phyloP scores from a whole-genome alignment of 768 basidiomycete genomes.

The Hypsizygus marmoreus region DNA sequence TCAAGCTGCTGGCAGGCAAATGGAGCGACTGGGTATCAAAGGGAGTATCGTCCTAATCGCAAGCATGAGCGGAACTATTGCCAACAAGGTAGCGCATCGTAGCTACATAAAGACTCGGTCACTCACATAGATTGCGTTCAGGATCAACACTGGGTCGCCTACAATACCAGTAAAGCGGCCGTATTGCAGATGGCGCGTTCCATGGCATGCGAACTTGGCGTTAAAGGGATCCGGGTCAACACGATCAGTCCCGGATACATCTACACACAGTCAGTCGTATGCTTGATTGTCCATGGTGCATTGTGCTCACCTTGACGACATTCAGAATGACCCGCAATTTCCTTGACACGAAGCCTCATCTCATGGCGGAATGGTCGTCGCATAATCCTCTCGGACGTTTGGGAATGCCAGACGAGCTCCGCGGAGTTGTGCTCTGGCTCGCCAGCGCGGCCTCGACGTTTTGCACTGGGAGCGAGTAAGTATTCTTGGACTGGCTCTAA shows the following conservation, averaged over 20 bases:
- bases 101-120: too few species aligned
- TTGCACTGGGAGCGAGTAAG: slow-evolving; percentile 71
- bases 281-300: too few species aligned
- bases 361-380: slow-evolving; percentile 56
- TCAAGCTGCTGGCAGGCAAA: slow-evolving; percentile 60
- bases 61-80: slow-evolving; percentile 62
- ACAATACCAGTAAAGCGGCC: slow-evolving; percentile 76
- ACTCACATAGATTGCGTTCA: too few species aligned
- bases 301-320: slow-evolving; percentile 1
- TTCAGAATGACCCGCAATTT: slow-evolving; percentile 62
- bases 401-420: slow-evolving; percentile 66
- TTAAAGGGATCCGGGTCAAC: slow-evolving; percentile 69
- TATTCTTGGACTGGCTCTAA: slow-evolving; percentile 2
- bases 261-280: slow-evolving; percentile 55
- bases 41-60: slow-evolving; percentile 64
- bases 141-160: slow-evolving; percentile 71
- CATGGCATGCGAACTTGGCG: slow-evolving; percentile 75
- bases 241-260: slow-evolving; percentile 73
- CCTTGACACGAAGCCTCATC: slow-evolving; percentile 53
- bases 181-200: slow-evolving; percentile 79
- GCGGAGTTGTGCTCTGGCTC: slow-evolving; percentile 67
- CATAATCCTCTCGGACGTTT: slow-evolving; percentile 68
- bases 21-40: slow-evolving; percentile 45
- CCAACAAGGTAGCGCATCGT: slow-evolving; percentile 47
- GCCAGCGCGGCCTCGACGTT: slow-evolving; percentile 71